Percentiles rank a stretch among this genome's conserved stretches.
phyloP scores from a whole-genome alignment of 805 yeast species.

The Kuraishia cidri region DNA sequence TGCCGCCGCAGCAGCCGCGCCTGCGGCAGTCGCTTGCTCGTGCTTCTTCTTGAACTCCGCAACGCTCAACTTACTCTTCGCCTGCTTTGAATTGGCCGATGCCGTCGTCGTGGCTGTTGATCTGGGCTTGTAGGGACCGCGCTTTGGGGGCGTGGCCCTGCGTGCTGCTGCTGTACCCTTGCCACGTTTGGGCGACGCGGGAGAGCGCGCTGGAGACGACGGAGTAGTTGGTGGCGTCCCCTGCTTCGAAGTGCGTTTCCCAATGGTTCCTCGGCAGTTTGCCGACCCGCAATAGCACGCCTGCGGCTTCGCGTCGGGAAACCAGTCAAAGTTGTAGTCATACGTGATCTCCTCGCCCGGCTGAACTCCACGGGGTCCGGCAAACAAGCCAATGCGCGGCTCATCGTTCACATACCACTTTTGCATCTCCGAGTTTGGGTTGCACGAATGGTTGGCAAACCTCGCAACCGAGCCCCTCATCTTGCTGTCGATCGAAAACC shows the following conservation, averaged over 20 bases:
- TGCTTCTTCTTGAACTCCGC: too few relatives aligned
- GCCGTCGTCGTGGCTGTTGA: too few relatives aligned
- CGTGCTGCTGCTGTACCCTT: too few relatives aligned
- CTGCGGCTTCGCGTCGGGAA: constrained; percentile 32
- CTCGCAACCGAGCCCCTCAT: constrained; percentile 37
- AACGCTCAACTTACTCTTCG: too few relatives aligned
- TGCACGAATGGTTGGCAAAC: constrained; percentile 40
- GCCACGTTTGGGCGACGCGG: too few relatives aligned
- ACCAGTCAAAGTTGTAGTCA: constrained; percentile 39
- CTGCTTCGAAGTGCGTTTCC: constrained; percentile 13
- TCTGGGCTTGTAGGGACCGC: too few relatives aligned
- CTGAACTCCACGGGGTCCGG: constrained; percentile 23
- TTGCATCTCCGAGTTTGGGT: constrained; percentile 38
- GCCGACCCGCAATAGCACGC: constrained; percentile 32
- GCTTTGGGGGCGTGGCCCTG: too few relatives aligned
- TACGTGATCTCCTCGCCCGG: constrained; percentile 36
- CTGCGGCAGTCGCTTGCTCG: too few relatives aligned
- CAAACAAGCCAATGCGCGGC: constrained; percentile 38
- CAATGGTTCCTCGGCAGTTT: constrained; percentile 31
- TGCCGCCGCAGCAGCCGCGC: too few relatives aligned
- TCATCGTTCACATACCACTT: constrained; percentile 36
- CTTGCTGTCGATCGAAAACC: constrained; percentile 33
- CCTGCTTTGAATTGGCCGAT: too few relatives aligned
- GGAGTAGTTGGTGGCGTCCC: not conserved
- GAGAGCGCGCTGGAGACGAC: too few relatives aligned